These are phyloP conservation scores for Paramecium biaurelia DNA, from an alignment of 73 alveolate species.

Conservation along the genomic window DNA sequence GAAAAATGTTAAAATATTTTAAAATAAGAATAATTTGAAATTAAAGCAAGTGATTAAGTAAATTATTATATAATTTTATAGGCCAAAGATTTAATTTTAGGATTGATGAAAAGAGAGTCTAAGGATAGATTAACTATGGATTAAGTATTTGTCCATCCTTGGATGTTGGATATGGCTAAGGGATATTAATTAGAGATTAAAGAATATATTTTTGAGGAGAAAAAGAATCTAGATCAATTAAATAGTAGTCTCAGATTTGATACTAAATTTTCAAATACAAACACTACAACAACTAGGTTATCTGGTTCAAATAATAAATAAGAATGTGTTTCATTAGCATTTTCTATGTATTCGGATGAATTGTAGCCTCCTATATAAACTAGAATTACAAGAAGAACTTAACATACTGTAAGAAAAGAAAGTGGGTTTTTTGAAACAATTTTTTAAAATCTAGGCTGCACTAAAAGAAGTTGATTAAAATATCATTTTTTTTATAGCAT, in stretches of 20 bases:
- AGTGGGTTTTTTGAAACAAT: background rate
- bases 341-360: background rate
- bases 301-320: background rate
- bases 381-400: constrained; percentile 2
- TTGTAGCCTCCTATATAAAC: background rate
- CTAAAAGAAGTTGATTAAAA: constrained; percentile 4
- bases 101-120: background rate
- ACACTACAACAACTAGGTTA: background rate
- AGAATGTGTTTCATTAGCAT: background rate
- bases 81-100: background rate
- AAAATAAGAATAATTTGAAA: constrained; percentile 26
- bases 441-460: background rate
- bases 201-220: background rate
- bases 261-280: background rate
- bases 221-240: background rate
- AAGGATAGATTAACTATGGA: background rate
- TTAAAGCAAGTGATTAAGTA: constrained; percentile 54
- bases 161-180: background rate
- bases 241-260: background rate
- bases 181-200: background rate
- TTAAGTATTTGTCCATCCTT: background rate
- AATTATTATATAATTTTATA: background rate
- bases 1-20: background rate
- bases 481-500: background rate
- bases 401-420: background rate